These are phyloP conservation scores for Diospyros lotus DNA, from an alignment of 148 eudicot genomes.

Conservation along the genomic window DNA sequence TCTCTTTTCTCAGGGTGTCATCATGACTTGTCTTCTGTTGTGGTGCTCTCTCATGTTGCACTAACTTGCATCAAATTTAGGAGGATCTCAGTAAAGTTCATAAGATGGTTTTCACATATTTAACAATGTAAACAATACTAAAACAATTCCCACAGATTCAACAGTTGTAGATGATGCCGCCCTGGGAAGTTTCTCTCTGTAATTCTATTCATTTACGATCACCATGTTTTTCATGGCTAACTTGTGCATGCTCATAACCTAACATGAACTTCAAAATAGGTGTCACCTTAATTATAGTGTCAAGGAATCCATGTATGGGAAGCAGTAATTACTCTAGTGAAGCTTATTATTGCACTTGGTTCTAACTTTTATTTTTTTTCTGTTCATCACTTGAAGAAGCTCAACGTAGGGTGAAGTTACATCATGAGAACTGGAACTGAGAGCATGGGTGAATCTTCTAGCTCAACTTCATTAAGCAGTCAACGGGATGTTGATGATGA, in stretches of 20 bases:
- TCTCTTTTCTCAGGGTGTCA: background rate
- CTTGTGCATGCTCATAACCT: background rate
- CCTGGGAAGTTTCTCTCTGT: background rate
- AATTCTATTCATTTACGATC: background rate
- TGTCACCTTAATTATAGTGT: background rate
- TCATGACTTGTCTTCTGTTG: background rate
- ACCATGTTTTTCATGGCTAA: background rate
- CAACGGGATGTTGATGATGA: slow-evolving; percentile 68
- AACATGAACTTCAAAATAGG: background rate
- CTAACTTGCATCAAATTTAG: background rate
- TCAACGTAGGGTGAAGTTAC: background rate
- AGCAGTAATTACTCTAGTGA: background rate
- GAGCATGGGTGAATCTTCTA: slow-evolving; percentile 48
- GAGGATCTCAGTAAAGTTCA: background rate
- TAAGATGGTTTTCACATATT: too few species aligned
- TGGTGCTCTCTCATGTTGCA: background rate
- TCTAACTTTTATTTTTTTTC: background rate
- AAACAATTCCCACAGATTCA: background rate
- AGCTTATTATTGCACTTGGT: background rate
- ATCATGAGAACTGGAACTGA: slow-evolving; percentile 47
- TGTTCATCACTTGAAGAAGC: slow-evolving; percentile 11
- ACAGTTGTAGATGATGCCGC: too few species aligned
- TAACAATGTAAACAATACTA: too few species aligned
- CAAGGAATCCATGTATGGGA: background rate
- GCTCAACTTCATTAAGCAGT: slow-evolving; percentile 71